These are phyloP conservation scores for Tricholoma terreum DNA, from an alignment of 768 basidiomycete genomes.

Conservation along the genomic window DNA sequence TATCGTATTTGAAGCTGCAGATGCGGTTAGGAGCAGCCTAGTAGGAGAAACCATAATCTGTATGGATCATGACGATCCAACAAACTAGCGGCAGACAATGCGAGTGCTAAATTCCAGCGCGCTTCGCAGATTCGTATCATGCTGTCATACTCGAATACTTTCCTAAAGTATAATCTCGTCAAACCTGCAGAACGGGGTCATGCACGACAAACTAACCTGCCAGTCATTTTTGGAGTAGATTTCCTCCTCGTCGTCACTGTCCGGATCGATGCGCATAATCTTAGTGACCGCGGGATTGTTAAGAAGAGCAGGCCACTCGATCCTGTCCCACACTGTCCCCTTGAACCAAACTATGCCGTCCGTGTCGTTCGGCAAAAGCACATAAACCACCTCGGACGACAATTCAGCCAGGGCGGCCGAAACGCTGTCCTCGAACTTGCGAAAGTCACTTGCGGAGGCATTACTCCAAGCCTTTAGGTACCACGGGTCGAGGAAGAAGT, in stretches of 20 bases:
- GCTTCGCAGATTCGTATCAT: too few relatives aligned
- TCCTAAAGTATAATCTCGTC: too few relatives aligned
- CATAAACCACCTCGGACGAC: constrained; percentile 5
- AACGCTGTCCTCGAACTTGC: constrained; percentile 10
- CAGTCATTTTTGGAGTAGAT: not conserved
- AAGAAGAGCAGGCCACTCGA: constrained; percentile 9
- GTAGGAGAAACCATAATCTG: too few relatives aligned
- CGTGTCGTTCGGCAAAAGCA: constrained; percentile 7
- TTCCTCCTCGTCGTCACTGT: constrained; percentile 2
- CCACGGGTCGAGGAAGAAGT: constrained; percentile 6
- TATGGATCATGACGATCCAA: too few relatives aligned
- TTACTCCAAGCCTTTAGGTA: not conserved
- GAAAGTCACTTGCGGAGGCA: not conserved
- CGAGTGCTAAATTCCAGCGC: too few relatives aligned
- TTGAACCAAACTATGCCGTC: not conserved
- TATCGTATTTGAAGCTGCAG: too few relatives aligned
- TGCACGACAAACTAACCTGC: too few relatives aligned
- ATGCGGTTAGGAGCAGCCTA: too few relatives aligned
- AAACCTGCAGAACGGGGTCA: too few relatives aligned
- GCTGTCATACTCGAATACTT: too few relatives aligned
- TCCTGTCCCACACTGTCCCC: constrained; percentile 7
- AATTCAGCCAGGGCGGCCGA: constrained; percentile 8
- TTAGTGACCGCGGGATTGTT: constrained; percentile 5
- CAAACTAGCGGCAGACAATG: too few relatives aligned
- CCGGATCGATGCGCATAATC: constrained; percentile 7